Conservation (phyloP, 2,329 filamentous ascomycete species). For the Colletotrichum shisoi region DNA sequence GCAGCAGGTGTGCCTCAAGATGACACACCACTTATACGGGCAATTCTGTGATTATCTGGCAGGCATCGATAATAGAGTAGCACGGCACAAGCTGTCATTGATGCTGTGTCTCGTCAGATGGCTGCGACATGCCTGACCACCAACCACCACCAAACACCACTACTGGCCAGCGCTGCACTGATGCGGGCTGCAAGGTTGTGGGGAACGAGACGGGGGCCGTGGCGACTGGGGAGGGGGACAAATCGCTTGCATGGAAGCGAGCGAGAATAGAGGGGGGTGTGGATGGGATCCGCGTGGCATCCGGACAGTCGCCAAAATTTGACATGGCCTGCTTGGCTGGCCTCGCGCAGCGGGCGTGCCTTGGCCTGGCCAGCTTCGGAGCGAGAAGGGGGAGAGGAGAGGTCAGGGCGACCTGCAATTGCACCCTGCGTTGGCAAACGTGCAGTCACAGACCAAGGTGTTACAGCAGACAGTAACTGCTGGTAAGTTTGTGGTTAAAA, state of each 20-base stretch:
- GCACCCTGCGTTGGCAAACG: constrained; percentile 11
- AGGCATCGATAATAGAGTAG: constrained; percentile 6
- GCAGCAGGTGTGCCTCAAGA: not conserved
- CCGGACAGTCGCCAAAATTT: not conserved
- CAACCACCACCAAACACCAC: no score
- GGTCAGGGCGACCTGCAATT: constrained; percentile 20
- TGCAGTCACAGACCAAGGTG: no score
- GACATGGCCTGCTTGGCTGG: not conserved
- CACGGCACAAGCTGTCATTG: constrained; percentile 24
- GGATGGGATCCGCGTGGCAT: not conserved
- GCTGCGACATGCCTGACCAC: constrained; percentile 16
- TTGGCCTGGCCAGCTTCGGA: constrained; percentile 17
- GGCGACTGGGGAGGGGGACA: constrained; percentile 4
- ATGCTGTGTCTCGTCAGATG: constrained; percentile 28
- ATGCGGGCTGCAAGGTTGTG: constrained; percentile 12
- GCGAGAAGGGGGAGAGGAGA: not conserved
- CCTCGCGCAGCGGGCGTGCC: constrained; percentile 8
- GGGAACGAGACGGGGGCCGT: constrained; percentile 7
- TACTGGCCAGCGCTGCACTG: not conserved
- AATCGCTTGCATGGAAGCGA: constrained; percentile 39
- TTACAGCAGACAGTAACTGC: no score
- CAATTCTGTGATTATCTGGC: not conserved
- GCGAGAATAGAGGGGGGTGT: not conserved
- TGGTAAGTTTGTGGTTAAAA: no score
- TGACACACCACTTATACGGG: not conserved